These are phyloP conservation scores for Quercus phellos DNA, from an alignment of 331 rosid genomes.

Conservation along the genomic window DNA sequence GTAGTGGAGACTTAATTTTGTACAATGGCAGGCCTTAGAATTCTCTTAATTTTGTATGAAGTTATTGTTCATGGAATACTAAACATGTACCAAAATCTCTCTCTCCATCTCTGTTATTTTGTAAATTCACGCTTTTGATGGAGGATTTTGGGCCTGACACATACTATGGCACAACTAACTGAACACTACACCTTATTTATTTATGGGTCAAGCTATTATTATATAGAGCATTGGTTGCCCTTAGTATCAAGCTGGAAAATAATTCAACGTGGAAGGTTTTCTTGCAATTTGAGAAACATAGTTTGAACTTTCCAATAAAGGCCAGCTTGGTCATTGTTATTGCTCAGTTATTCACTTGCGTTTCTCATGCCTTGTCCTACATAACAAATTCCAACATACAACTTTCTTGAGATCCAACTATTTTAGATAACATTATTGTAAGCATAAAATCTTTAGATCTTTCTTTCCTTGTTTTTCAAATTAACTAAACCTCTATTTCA, in stretches of 20 bases:
- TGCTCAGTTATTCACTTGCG: not conserved
- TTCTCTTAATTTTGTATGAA: not conserved
- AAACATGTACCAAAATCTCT: not conserved
- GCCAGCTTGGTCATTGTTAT: not conserved
- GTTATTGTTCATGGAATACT: not conserved
- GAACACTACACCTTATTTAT: not conserved
- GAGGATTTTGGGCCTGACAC: too few species aligned
- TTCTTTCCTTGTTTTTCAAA: too few species aligned
- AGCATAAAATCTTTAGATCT: not conserved
- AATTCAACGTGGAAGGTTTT: not conserved
- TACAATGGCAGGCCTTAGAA: not conserved
- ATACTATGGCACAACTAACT: too few species aligned
- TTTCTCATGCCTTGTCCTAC: not conserved
- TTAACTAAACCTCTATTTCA: not conserved
- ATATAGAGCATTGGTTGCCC: not conserved
- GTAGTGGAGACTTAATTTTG: too few species aligned
- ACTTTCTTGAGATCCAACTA: not conserved
- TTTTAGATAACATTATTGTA: not conserved
- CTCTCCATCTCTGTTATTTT: not conserved
- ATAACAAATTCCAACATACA: not conserved
- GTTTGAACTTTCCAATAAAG: not conserved
- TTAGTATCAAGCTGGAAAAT: not conserved
- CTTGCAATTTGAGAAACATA: too few species aligned
- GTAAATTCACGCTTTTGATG: not conserved
- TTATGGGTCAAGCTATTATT: not conserved